These are phyloP conservation scores for Fusarium veterinarium DNA, from an alignment of 2,329 filamentous ascomycete species.

Conservation along the genomic window DNA sequence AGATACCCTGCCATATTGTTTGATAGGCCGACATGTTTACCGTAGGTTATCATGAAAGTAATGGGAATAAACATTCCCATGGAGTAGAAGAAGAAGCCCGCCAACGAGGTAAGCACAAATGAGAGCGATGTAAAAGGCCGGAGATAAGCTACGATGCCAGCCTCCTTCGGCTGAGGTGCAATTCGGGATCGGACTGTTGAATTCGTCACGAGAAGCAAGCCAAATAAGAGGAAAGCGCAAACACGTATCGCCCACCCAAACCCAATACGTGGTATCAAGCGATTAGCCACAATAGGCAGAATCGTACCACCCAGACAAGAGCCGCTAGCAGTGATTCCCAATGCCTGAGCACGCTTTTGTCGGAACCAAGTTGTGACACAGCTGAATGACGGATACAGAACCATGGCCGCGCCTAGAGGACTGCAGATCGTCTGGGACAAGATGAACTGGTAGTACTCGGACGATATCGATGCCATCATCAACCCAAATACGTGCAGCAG, in stretches of 20 bases:
- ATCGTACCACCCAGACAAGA: neutral
- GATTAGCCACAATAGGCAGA: neutral
- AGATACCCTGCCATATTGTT: neutral
- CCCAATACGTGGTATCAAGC: neutral
- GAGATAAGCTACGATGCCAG: neutral
- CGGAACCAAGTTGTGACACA: neutral
- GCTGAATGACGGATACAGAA: neutral
- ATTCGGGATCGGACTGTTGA: neutral
- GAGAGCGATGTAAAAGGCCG: neutral
- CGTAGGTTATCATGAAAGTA: neutral
- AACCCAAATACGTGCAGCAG: neutral
- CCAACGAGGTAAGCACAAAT: rapidly evolving
- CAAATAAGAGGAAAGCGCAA: neutral
- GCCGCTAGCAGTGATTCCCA: neutral
- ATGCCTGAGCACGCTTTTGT: neutral
- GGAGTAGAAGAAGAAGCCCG: neutral
- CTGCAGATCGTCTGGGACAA: neutral
- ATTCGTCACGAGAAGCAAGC: neutral
- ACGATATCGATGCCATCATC: neutral
- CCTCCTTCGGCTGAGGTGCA: neutral
- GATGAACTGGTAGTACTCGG: neutral
- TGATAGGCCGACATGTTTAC: neutral
- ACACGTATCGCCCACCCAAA: neutral
- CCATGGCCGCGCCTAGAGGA: neutral
- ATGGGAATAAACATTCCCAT: neutral